Conservation (phyloP, 2,329 filamentous ascomycete genomes). For the Cucurbitaria berberidis region DNA sequence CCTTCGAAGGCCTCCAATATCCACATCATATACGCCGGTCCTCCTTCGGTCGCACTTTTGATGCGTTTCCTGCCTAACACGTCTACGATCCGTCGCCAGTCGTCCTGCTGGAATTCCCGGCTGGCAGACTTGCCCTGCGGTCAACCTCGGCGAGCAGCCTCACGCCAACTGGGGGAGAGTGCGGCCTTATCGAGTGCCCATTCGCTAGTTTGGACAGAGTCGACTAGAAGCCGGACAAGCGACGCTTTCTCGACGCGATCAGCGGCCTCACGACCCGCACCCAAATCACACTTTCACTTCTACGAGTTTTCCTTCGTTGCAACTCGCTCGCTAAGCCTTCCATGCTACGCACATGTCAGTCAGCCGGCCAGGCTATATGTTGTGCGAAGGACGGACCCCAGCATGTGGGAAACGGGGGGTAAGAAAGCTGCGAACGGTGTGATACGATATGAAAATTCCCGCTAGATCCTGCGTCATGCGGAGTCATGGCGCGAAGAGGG, state of each 20-base stretch:
- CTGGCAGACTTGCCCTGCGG: constrained; percentile 11
- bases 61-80: not conserved
- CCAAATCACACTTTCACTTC: too few relatives aligned
- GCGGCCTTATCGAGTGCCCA: not conserved
- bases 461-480: not conserved
- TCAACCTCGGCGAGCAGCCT: constrained; percentile 22
- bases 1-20: too few relatives aligned
- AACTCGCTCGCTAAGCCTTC: not conserved
- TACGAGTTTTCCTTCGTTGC: too few relatives aligned
- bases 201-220: too few relatives aligned
- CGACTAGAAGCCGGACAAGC: too few relatives aligned
- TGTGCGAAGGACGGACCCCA: not conserved
- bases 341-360: not conserved
- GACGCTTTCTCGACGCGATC: too few relatives aligned
- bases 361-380: too few relatives aligned
- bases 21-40: too few relatives aligned
- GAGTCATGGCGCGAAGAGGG: not conserved
- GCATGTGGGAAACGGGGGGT: not conserved
- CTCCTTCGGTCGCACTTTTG: too few relatives aligned
- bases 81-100: not conserved
- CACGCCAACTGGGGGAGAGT: not conserved
- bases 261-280: too few relatives aligned
- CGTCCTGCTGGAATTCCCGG: too few relatives aligned
- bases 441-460: not conserved
- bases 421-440: not conserved